These are phyloP conservation scores for Sonneratia caseolaris DNA, from an alignment of 345 rosid species.

Conservation along the genomic window DNA sequence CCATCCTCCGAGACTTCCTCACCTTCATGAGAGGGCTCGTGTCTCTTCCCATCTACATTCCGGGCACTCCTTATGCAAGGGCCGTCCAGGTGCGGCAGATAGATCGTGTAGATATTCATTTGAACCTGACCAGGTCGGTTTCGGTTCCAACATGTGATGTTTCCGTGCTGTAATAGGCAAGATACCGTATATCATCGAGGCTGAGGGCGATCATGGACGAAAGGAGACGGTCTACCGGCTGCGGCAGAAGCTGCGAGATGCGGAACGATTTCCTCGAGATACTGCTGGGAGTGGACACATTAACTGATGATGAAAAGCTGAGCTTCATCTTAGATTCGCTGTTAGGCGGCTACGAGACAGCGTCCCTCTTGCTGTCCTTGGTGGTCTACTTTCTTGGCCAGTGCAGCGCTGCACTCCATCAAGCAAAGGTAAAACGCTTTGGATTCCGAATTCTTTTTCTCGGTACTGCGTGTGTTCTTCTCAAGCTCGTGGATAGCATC, in stretches of 20 bases:
- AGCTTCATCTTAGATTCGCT: constrained; percentile 46
- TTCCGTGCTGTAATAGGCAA: constrained; percentile 38
- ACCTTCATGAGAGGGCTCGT: constrained; percentile 46
- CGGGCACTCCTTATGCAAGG: constrained; percentile 54
- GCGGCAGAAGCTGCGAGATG: constrained; percentile 9
- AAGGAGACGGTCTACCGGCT: constrained; percentile 11
- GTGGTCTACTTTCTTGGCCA: constrained; percentile 33
- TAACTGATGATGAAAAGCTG: constrained; percentile 52
- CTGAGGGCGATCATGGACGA: constrained; percentile 44
- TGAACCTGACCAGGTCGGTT: neutral
- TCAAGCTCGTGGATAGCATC: too few species aligned
- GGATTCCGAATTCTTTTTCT: too few species aligned
- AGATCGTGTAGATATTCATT: neutral
- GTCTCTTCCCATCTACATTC: constrained; percentile 45
- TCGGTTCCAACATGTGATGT: constrained; percentile 10
- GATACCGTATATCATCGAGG: constrained; percentile 36
- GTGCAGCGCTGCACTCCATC: constrained; percentile 26
- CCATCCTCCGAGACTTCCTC: constrained; percentile 40
- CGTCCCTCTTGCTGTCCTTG: constrained; percentile 39
- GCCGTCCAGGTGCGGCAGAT: constrained; percentile 36
- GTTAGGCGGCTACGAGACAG: constrained; percentile 55
- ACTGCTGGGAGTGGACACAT: constrained; percentile 30
- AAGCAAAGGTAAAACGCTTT: constrained; percentile 29
- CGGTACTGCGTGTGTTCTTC: too few species aligned
- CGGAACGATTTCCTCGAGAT: constrained; percentile 32